Conservation (phyloP, 495 filamentous ascomycete genomes). For the Choiromyces venosus region DNA sequence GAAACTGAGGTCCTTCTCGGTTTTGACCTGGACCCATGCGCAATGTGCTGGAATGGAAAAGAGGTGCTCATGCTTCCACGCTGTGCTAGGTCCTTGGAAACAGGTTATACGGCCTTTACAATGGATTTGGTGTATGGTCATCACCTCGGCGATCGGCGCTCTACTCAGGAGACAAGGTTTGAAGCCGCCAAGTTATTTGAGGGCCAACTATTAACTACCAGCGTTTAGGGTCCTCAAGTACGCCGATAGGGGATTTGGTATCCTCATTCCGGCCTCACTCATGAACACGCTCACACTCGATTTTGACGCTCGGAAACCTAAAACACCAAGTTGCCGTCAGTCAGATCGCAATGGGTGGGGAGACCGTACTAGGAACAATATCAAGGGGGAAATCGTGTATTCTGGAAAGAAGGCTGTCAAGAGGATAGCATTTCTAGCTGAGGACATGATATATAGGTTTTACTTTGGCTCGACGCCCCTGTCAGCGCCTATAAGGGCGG, state of each 20-base stretch:
- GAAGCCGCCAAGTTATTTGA: background rate
- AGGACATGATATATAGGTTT: constrained; percentile 39
- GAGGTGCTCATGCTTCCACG: constrained; percentile 45
- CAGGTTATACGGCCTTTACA: constrained; percentile 45
- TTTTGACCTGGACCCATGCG: constrained; percentile 45
- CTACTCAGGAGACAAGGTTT: constrained; percentile 33
- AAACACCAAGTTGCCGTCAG: background rate
- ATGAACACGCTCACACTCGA: constrained; percentile 36
- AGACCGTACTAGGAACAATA: background rate
- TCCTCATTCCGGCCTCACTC: constrained; percentile 42
- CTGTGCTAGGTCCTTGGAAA: constrained; percentile 44
- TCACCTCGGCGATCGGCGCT: constrained; percentile 42
- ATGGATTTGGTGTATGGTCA: constrained; percentile 45
- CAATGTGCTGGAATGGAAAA: constrained; percentile 43
- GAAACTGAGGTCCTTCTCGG: constrained; percentile 42
- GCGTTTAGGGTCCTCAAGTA: constrained; percentile 41
- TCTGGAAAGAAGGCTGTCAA: constrained; percentile 44
- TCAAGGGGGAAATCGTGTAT: constrained; percentile 1
- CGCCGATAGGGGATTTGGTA: constrained; percentile 43
- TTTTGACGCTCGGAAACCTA: background rate
- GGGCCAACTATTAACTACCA: background rate
- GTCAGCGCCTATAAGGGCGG: background rate
- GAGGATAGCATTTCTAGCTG: constrained; percentile 38
- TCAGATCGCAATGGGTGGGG: too few relatives aligned
- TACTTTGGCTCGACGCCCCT: constrained; percentile 22